Base-by-base conservation (phyloP, 2,329 filamentous ascomycete genomes). In the Xylaria sp. region DNA sequence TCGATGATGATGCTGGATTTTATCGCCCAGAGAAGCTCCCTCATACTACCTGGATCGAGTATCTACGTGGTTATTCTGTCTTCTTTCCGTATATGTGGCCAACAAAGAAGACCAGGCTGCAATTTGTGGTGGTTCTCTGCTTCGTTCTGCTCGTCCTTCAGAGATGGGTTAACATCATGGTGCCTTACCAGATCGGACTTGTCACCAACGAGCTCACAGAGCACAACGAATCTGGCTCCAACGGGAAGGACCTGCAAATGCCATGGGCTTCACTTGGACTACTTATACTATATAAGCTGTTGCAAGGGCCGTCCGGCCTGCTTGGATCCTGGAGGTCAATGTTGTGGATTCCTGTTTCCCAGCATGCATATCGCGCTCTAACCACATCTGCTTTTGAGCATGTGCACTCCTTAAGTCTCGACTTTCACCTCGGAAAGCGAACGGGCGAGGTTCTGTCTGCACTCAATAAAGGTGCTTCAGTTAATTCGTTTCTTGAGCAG, bases 31-130 rank as follows among this genome's bases (percentile, higher is more conserved):
- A 91, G 42, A 95, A 93, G 70, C 87, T 93, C 9, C 94, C 93
- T 2, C 92, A 92, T 72, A 93, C 92, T 72, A 96, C 90, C 59
- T 99, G 96, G 96, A 97, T 92, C 89, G 94, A 98, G 77, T 99
- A 99, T 78, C 83, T 97, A 67, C 90, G 91, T 70, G 94, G 95
- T 51, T 99, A 98, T 79, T 92, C 91, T 13, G 84, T 97, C 58
- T 97, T 99, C 80, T 96, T 98, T 77, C 95, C 94, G 0, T 99
- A 98, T 77, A 87, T 98, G 65, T 99, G 96, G 96, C 96, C 96
- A 0, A 91, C 90, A 74, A 95, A 95, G 75, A 90, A 93, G 42
- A 49, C 76, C 5, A 86, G 84, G 70, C 84, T 99, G 62, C 91
- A 97, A 81, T 71, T 93, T 27, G 86, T 94, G 61, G 93, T 97